Percentiles rank a stretch among this genome's conserved stretches.
These are phyloP conservation scores for Pythium phragmiticola DNA, from an alignment of 352 stramenopile genomes.

Conservation along the genomic window DNA sequence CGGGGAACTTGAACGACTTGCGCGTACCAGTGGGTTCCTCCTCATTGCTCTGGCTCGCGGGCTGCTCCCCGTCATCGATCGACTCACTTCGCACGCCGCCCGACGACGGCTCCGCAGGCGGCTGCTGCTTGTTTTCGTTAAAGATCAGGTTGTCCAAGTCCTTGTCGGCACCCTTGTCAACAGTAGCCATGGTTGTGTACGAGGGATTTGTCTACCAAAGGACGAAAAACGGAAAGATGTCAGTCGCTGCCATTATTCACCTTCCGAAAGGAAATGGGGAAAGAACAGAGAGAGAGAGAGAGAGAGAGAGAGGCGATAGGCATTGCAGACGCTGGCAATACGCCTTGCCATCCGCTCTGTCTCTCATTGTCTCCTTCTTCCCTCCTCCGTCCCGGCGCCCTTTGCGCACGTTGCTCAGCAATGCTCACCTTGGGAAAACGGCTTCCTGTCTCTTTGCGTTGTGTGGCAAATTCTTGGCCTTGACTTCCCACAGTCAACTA, in stretches of 20 bases:
- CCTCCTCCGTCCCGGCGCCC: neutral
- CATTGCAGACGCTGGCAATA: neutral
- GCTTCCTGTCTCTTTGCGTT: neutral
- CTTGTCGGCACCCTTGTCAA: conserved; percentile 67
- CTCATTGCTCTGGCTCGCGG: conserved; percentile 21
- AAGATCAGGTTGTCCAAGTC: conserved; percentile 87
- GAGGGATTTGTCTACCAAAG: neutral
- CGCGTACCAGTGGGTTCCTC: conserved; percentile 37
- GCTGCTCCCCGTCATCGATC: conserved; percentile 39
- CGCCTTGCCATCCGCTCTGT: neutral
- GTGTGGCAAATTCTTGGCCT: neutral
- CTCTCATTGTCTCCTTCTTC: neutral
- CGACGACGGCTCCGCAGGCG: neutral
- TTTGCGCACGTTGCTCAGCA: neutral
- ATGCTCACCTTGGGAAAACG: no score
- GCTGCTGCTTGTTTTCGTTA: conserved; percentile 61
- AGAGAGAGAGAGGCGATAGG: neutral
- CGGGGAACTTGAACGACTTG: conserved; percentile 32
- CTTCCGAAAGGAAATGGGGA: neutral
- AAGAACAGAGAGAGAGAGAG: neutral
- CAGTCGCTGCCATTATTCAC: neutral
- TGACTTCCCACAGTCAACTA: no score
- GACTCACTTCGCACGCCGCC: conserved; percentile 30
- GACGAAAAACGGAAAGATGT: neutral
- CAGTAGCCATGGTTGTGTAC: conserved; percentile 8